Base-by-base conservation (phyloP, 805 yeast species). In the Peterozyma xylosa region DNA sequence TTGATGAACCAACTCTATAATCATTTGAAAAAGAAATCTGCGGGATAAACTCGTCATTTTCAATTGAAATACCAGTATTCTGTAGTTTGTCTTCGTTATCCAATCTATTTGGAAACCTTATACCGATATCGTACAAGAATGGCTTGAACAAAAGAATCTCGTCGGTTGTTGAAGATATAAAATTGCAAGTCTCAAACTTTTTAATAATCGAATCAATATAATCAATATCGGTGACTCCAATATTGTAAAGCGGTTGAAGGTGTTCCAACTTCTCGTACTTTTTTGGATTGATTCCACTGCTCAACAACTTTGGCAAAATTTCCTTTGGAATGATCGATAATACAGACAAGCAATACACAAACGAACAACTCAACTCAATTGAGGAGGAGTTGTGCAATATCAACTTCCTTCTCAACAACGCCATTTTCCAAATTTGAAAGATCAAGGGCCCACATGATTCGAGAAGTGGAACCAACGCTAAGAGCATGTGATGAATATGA, bases 241-340 rank as follows among this genome's bases (percentile, higher is more conserved):
- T 70, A 43, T 77, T 78, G 59, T 76, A 85, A n/a, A 82, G 49
- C 1, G 85, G 83, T 42, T 59, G 70, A 15, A 70, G 63, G 45
- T 53, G 68, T 37, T 62, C 55, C 10, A 60, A 42, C 3, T 41
- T 39, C 6, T 52, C 54, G 6, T 51, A 36, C 21, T 53, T 42
- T 13, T 39, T 16, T 27, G 45, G 58, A 38, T 45, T 51, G 37
- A 37, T 53, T 48, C 48, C 48, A 38, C 48, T 37, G 11, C 62
- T 55, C 30, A 63, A 63, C 18, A 68, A 50, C 30, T 57, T 52
- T 33, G 62, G 57, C 5, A 62, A 55, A 13, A 78, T 59, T 37
- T 80, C 83, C 42, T 70, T 66, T 0, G 93, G 91, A 3, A 84
- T 67, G 2, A 80, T 63, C 1, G 86, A 73, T n/a, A 86, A 54